Evolutionary conservation across 345 rosid species (phyloP), one percentile per base, ranked within the genome.

Genomic region (Mercurialis annua): DNA sequence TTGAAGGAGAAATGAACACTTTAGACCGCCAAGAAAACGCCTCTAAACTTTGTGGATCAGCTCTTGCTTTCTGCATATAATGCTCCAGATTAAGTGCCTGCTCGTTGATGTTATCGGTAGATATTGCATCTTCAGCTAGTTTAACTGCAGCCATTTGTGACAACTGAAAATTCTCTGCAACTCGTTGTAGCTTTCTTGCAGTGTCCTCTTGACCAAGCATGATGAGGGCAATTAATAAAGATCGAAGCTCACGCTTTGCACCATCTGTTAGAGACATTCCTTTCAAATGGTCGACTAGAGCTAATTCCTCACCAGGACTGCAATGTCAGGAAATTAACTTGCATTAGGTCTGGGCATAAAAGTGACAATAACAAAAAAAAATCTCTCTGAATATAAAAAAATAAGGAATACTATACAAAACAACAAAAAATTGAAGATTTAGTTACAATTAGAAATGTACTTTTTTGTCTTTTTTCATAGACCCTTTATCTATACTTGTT

Each of bases 261-360:
- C 92, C 90, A 42, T 72, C 81, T 5, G 87, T 79, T 62, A 85
- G 80, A 52, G 83, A 82, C 97, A 91, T 87, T 71, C 89, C 89
- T 72, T 86, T 91, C 82, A 94, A 77, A 82, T 94, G 99, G 49
- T 94, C 98, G 48, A 91, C 96, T 47, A 94, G 82, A 46, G 98
- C 97, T 80, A 86, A 66, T 86, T 94, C 98, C 86, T 94, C 99
- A 14, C 86, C 99, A 21, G 98, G 88, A 59, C 99, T 94, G 73
- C 76, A 74, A 66, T 38, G 54, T 52, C 66, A 70, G 17, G 44
- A 48, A 56, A 71, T 33, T 46, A 62, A 63, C 62, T 65, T 38
- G n/a, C 57, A 54, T 66, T 62, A 64, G 67, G 59, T 54, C 49
- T 38, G 1, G 57, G 59, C 43, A 54, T 53, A 42, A 4, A 23